Percentiles rank a stretch among this genome's conserved stretches.
phyloP scores from a whole-genome alignment of 495 filamentous ascomycete species.

The Lentithecium fluviatile region DNA sequence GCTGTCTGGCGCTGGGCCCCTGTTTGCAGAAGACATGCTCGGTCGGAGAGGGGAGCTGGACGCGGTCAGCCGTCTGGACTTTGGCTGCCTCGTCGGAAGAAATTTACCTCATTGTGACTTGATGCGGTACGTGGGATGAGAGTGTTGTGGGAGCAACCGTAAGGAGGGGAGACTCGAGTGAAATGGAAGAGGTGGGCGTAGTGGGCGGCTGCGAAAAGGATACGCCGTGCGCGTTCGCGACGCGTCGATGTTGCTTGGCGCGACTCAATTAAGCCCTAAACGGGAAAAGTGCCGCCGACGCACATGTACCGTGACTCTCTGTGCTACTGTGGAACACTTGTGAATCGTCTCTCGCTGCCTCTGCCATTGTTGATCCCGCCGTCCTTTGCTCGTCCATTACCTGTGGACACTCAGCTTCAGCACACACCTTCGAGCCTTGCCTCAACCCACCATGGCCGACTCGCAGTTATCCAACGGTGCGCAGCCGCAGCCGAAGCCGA shows the following conservation, averaged over 20 bases:
- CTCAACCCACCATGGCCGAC: slow-evolving; percentile 12
- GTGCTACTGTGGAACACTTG: too few relatives aligned
- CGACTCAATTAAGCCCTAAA: slow-evolving; percentile 8
- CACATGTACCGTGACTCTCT: not conserved
- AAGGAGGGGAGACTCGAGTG: not conserved
- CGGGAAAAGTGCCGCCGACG: not conserved
- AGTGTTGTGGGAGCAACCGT: not conserved
- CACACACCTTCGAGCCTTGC: too few relatives aligned
- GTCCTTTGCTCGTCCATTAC: too few relatives aligned
- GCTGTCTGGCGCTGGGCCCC: slow-evolving; percentile 56
- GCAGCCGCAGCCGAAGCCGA: too few relatives aligned
- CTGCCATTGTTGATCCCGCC: too few relatives aligned
- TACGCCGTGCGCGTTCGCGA: slow-evolving; percentile 4
- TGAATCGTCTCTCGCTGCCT: too few relatives aligned
- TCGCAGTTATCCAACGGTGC: slow-evolving; percentile 13
- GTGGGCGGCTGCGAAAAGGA: slow-evolving; percentile 23
- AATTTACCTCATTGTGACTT: slow-evolving; percentile 42
- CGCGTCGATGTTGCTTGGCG: slow-evolving; percentile 24
- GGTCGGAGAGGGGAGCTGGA: slow-evolving; percentile 76
- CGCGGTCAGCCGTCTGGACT: slow-evolving; percentile 5
- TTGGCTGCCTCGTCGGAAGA: slow-evolving; percentile 13
- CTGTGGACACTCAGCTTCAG: not conserved
- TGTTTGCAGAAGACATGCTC: slow-evolving; percentile 83
- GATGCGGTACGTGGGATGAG: slow-evolving; percentile 3
- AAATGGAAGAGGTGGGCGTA: not conserved